A percentile compares a stretch with the other conserved stretches of the same genome.
These are phyloP conservation scores for Stephania yunnanensis DNA, from an alignment of 164 flowering plant genomes.

Conservation along the genomic window DNA sequence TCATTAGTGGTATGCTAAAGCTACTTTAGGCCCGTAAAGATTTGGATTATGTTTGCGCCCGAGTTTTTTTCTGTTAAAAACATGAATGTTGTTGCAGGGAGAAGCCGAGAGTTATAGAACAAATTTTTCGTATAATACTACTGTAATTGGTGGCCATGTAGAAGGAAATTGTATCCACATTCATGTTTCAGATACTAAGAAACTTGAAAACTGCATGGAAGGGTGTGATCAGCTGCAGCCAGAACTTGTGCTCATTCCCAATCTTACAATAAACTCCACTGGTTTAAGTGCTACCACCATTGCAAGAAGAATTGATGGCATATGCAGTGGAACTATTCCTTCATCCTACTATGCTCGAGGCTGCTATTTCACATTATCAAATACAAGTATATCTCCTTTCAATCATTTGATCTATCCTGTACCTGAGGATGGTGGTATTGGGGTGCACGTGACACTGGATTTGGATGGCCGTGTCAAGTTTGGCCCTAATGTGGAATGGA, in stretches of 20 bases:
- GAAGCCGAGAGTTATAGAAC: slow-evolving; percentile 69
- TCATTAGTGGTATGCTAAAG: slow-evolving; percentile 56
- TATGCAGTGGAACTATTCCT: slow-evolving; percentile 33
- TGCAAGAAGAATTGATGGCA: slow-evolving; percentile 60
- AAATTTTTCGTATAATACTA: slow-evolving; percentile 63
- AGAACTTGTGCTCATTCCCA: slow-evolving; percentile 56
- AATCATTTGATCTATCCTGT: slow-evolving; percentile 80
- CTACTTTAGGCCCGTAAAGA: background rate
- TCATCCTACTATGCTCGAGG: slow-evolving; percentile 76
- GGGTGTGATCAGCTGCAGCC: slow-evolving; percentile 30
- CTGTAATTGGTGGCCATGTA: slow-evolving; percentile 60
- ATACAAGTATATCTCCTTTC: slow-evolving; percentile 51
- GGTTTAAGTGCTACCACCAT: slow-evolving; percentile 68
- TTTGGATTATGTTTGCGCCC: background rate
- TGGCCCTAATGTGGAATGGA: slow-evolving; percentile 98
- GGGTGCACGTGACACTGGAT: slow-evolving; percentile 90
- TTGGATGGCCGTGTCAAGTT: slow-evolving; percentile 73
- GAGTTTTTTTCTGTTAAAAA: too few relatives aligned
- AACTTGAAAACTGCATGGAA: slow-evolving; percentile 37
- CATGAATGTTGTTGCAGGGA: slow-evolving; percentile 39
- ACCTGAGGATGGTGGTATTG: slow-evolving; percentile 93
- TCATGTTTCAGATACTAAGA: slow-evolving; percentile 45
- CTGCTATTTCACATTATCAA: slow-evolving; percentile 72
- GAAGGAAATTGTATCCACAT: slow-evolving; percentile 42
- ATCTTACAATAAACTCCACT: slow-evolving; percentile 67